Conservation (phyloP, 1,284 basidiomycete species). For the Tilletia caries region DNA sequence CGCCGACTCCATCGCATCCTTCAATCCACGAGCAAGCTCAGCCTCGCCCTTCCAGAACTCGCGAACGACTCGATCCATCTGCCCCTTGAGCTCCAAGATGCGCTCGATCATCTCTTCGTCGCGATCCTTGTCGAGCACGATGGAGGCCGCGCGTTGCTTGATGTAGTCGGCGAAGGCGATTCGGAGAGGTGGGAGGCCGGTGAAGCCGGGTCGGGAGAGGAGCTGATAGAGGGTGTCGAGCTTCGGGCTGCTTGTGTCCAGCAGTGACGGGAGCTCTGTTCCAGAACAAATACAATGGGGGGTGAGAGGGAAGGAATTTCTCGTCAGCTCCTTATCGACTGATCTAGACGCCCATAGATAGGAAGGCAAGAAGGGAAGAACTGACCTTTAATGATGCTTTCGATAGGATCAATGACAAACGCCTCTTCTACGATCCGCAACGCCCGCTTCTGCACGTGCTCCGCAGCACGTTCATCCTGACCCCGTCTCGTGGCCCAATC, state of each 20-base stretch:
- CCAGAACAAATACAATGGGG: neutral
- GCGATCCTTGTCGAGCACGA: conserved; percentile 37
- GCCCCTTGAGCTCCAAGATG: conserved; percentile 37
- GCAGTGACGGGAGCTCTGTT: conserved; percentile 28
- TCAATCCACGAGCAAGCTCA: conserved; percentile 55
- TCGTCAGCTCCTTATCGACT: too few species aligned
- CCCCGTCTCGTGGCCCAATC: neutral
- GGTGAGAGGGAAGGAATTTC: neutral
- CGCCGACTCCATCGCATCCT: conserved; percentile 74
- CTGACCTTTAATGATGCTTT: neutral
- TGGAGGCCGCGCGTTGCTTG: conserved; percentile 27
- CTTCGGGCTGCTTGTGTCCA: conserved; percentile 23
- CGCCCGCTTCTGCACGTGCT: neutral
- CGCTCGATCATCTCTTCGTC: conserved; percentile 48
- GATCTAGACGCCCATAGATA: too few species aligned
- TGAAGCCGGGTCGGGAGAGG: conserved; percentile 24
- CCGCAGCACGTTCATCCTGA: neutral
- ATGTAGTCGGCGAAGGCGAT: conserved; percentile 34
- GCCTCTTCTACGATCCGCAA: neutral
- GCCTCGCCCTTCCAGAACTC: conserved; percentile 34
- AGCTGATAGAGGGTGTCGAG: conserved; percentile 30
- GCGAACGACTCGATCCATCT: conserved; percentile 32
- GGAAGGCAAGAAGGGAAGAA: neutral
- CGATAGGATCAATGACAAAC: neutral
- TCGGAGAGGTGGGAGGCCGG: conserved; percentile 27